phyloP scores from a whole-genome alignment of 495 filamentous ascomycete genomes.

The Lineolata rhizophorae region DNA sequence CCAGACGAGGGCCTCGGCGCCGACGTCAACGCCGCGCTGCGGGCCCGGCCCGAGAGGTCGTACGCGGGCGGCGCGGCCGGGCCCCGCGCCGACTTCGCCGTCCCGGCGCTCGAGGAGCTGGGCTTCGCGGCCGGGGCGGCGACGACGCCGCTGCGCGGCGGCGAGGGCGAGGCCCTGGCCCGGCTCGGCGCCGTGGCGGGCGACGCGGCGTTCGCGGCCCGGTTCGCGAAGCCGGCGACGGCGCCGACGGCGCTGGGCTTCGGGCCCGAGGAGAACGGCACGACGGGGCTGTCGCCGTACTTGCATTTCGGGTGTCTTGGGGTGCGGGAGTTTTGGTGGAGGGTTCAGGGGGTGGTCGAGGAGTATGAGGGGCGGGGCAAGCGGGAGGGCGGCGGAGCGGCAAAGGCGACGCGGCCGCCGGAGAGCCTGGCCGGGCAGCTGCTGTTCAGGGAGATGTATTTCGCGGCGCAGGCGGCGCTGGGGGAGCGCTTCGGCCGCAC shows the following conservation, averaged over 20 bases:
- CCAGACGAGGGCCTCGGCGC: too few species aligned
- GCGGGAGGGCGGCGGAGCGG: too few species aligned
- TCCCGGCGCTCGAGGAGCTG: conserved; percentile 38
- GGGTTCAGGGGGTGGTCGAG: conserved; percentile 31
- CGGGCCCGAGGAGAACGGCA: conserved; percentile 43
- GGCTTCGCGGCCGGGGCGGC: conserved; percentile 34
- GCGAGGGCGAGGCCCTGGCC: conserved; percentile 35
- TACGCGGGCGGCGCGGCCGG: conserved; percentile 37
- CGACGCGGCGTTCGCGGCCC: conserved; percentile 38
- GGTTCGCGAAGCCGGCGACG: conserved; percentile 47
- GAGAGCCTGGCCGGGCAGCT: conserved; percentile 44
- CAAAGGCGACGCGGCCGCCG: conserved; percentile 28
- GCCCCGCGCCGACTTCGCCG: conserved; percentile 35
- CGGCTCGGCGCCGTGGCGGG: conserved; percentile 27
- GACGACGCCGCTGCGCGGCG: conserved; percentile 37
- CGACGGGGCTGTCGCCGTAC: conserved; percentile 44
- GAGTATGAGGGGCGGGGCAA: conserved; percentile 16
- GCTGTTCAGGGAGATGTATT: conserved; percentile 59
- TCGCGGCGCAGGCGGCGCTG: conserved; percentile 42
- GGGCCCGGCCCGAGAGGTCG: conserved; percentile 24
- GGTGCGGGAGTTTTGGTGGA: conserved; percentile 44
- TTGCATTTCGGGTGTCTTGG: conserved; percentile 48
- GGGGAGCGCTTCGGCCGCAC: conserved; percentile 35
- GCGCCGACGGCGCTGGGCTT: conserved; percentile 47
- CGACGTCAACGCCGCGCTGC: conserved; percentile 21